These are phyloP conservation scores for Hypoxylon perforatum DNA, from an alignment of 495 filamentous ascomycete species.

Conservation along the genomic window DNA sequence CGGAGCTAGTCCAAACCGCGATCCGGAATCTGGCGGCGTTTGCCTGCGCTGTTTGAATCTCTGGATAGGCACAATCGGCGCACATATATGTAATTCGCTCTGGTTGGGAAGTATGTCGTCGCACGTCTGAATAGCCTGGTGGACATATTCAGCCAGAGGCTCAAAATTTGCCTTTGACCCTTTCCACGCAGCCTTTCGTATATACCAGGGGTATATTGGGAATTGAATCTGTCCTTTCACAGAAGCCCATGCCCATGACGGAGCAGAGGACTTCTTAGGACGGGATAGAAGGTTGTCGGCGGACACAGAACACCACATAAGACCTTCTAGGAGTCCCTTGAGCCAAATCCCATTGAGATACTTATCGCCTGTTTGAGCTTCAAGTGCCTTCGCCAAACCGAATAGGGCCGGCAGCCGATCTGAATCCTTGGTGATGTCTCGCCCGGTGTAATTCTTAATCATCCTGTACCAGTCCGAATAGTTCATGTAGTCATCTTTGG, in stretches of 20 bases:
- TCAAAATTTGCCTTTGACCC: constrained; percentile 28
- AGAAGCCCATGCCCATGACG: constrained; percentile 55
- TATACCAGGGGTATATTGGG: constrained; percentile 37
- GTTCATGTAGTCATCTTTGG: background rate
- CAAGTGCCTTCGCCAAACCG: constrained; percentile 43
- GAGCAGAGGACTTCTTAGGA: constrained; percentile 36
- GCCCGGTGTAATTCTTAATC: constrained; percentile 41
- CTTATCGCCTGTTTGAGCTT: constrained; percentile 11
- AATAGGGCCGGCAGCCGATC: constrained; percentile 50
- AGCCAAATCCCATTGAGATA: constrained; percentile 46
- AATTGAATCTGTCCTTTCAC: constrained; percentile 42
- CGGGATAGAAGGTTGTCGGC: constrained; percentile 12
- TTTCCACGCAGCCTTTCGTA: constrained; percentile 23
- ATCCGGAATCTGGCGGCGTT: constrained; percentile 8
- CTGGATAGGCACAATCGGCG: constrained; percentile 22
- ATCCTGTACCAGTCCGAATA: constrained; percentile 43
- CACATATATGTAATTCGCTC: constrained; percentile 4
- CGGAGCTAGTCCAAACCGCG: constrained; percentile 21
- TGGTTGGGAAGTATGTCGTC: background rate
- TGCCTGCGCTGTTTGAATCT: constrained; percentile 2
- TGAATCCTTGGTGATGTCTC: constrained; percentile 42
- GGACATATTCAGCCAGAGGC: constrained; percentile 28
- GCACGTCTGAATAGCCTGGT: constrained; percentile 1
- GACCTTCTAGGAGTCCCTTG: constrained; percentile 36
- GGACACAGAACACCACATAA: constrained; percentile 37